Conservation (phyloP, 192 early-diverging fungal species). For the Radiomyces spectabilis region DNA sequence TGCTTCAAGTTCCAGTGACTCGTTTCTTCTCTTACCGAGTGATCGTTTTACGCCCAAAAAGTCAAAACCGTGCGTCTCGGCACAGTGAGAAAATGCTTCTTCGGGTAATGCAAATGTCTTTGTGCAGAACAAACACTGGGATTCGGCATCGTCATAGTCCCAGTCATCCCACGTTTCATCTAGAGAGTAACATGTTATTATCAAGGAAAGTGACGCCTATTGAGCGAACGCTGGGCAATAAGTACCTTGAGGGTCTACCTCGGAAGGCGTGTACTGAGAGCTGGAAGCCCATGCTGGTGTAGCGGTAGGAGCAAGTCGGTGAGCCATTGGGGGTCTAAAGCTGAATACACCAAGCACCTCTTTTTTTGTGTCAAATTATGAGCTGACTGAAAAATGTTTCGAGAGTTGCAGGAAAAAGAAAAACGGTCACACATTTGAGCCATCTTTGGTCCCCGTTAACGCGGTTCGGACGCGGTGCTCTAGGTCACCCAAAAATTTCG, state of each 20-base stretch:
- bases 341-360: too few species aligned
- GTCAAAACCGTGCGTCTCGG: slow-evolving; percentile 55
- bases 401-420: too few species aligned
- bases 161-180: slow-evolving; percentile 57
- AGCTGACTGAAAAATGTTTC: too few species aligned
- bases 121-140: slow-evolving; percentile 70
- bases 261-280: slow-evolving; percentile 17
- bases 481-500: not conserved
- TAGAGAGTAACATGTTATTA: not conserved
- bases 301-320: too few species aligned
- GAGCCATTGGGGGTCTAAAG: too few species aligned
- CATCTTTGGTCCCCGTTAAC: too few species aligned
- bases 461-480: too few species aligned
- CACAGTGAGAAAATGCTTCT: slow-evolving; percentile 57
- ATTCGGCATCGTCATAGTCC: slow-evolving; percentile 51
- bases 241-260: slow-evolving; percentile 23
- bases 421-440: too few species aligned
- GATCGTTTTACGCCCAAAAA: slow-evolving; percentile 41
- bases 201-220: not conserved
- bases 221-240: too few species aligned
- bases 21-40: slow-evolving; percentile 19
- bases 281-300: too few species aligned
- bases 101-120: slow-evolving; percentile 38
- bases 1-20: not conserved
- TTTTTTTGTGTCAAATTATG: too few species aligned